Conservation (phyloP, 192 early-diverging fungal species). For the Gryganskiella cystojenkinii region DNA sequence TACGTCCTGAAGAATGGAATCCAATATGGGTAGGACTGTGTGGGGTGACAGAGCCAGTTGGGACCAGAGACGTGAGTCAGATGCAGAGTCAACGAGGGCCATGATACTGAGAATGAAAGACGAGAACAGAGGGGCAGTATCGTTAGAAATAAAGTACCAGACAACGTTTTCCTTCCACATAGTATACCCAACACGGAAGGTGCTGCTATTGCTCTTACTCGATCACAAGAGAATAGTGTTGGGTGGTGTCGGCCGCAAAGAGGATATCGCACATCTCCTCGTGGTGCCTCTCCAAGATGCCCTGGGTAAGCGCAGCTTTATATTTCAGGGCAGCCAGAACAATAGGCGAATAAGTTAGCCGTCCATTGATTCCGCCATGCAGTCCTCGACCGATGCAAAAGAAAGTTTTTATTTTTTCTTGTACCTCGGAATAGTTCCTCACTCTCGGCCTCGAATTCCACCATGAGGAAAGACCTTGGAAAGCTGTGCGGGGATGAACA, state of each 20-base stretch:
- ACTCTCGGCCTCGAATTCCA: conserved; percentile 15
- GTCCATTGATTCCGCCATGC: background rate
- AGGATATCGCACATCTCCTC: conserved; percentile 43
- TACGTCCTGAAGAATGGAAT: conserved; percentile 35
- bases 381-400: background rate
- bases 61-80: conserved; percentile 19
- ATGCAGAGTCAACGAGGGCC: conserved; percentile 22
- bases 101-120: conserved; percentile 11
- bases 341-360: background rate
- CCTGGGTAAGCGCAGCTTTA: conserved; percentile 19
- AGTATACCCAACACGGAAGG: background rate
- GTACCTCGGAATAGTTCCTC: conserved; percentile 32
- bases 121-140: background rate
- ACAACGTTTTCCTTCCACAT: background rate
- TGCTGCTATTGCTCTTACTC: conserved; percentile 16
- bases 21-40: conserved; percentile 36
- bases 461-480: background rate
- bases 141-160: background rate
- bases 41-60: conserved; percentile 29
- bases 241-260: conserved; percentile 19
- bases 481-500: too few species aligned
- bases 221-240: conserved; percentile 40
- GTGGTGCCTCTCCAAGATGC: conserved; percentile 28
- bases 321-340: background rate
- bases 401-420: background rate